These are phyloP conservation scores for Elongisporangium undulatum DNA, from an alignment of 352 stramenopile genomes.

Conservation along the genomic window DNA sequence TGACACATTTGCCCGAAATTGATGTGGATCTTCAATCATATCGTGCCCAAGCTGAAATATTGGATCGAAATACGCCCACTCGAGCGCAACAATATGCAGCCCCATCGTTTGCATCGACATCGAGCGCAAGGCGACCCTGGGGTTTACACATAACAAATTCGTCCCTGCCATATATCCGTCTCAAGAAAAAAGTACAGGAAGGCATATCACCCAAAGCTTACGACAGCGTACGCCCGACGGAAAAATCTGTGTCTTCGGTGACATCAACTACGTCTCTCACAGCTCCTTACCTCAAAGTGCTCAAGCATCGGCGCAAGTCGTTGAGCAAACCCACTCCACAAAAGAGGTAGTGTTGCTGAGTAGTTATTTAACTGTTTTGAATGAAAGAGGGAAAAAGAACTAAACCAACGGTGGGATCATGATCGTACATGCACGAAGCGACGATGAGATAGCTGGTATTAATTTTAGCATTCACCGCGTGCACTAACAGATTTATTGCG, in stretches of 20 bases:
- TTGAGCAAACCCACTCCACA: not conserved
- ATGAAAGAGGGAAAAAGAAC: not conserved
- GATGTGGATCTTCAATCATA: not conserved
- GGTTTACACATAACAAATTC: conserved; percentile 52
- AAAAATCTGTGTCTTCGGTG: conserved; percentile 12
- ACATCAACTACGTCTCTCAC: conserved; percentile 13
- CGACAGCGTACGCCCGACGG: not conserved
- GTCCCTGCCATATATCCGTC: conserved; percentile 60
- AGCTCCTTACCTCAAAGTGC: conserved; percentile 68
- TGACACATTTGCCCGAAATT: not conserved
- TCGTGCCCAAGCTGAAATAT: not conserved
- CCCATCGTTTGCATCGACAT: conserved; percentile 8
- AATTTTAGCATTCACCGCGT: conserved; percentile 3
- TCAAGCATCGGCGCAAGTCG: conserved; percentile 52
- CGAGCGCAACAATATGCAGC: not conserved
- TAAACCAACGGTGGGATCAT: not conserved
- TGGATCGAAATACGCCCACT: not conserved
- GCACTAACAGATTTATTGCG: conserved; percentile 66
- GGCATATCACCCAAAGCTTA: not conserved
- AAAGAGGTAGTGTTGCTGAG: conserved; percentile 1
- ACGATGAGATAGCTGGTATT: not conserved
- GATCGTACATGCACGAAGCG: not conserved
- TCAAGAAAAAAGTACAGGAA: conserved; percentile 44
- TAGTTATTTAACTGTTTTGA: not conserved
- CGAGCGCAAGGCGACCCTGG: conserved; percentile 33